Evolutionary conservation across 768 basidiomycete genomes (phyloP), one percentile per base, ranked within the genome.

Genomic region (Boletus rubescentipes): DNA sequence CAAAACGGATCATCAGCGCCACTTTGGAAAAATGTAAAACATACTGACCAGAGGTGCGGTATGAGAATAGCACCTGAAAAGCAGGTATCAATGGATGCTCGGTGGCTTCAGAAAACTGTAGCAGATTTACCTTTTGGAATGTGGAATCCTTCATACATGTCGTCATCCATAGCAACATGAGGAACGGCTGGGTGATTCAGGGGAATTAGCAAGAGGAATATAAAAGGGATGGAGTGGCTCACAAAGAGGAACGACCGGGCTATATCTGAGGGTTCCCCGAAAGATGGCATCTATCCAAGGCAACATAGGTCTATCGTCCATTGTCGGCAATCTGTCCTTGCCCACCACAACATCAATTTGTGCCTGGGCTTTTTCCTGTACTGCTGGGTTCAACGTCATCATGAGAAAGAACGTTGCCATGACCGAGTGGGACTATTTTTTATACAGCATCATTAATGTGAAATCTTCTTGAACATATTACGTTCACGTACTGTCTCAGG

Each of bases 111-210:
- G 11, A 18, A 7, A 15, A 16, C 14, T 11, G 2, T 5, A 0
- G 4, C 20, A 5, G 8, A 45, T 20, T 41, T 9, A 60, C 60
- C 60, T 51, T 74, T 73, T 6, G 83, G 83, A 44, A 85, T 85
- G 9, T 77, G 64, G 49, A 79, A 79, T 15, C 75, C 73, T 30
- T 63, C 58, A 52, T 78, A 78, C 8, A 69, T 52, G 36, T 77
- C 77, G 34, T 77, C 75, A 29, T 72, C 54, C 0, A 74, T 73
- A 3, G 63, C 31, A 4, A 53, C 49, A 53, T 68, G 72, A 1
- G 72, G 65, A 15, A 72, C n/a, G 4, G 58, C 70, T 65, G 20
- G 2, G 11, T 21, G 35, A 12, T 23, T 36, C 11, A 31, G 4
- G 6, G 1, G 1, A 10, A 38, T 42, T n/a, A 16, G 10, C 1